These are phyloP conservation scores for Immersiporthe knoxdaviesiana DNA, from an alignment of 2,329 filamentous ascomycete genomes.

Conservation along the genomic window DNA sequence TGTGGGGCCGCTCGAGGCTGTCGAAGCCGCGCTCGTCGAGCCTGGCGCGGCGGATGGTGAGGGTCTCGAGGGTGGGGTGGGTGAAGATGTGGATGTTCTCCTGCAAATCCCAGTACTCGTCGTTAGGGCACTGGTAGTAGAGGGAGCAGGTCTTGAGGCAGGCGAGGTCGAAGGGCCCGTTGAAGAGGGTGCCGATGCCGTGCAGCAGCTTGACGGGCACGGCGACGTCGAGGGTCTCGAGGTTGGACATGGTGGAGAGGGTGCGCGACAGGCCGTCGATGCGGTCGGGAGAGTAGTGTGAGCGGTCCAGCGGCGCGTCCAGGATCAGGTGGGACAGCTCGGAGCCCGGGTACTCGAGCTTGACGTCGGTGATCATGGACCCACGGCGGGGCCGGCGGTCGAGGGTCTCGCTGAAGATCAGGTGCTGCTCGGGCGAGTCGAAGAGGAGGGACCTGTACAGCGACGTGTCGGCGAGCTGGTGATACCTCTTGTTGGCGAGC, in stretches of 20 bases:
- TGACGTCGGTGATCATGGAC: constrained; percentile 50
- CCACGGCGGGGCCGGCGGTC: constrained; percentile 50
- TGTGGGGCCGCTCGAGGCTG: constrained; percentile 50
- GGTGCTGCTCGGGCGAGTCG: constrained; percentile 50
- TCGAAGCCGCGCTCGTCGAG: constrained; percentile 53
- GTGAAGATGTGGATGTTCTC: constrained; percentile 57
- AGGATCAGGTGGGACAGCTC: constrained; percentile 48
- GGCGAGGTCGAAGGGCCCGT: constrained; percentile 54
- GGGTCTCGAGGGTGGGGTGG: constrained; percentile 51
- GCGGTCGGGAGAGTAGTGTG: constrained; percentile 39
- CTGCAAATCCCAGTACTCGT: constrained; percentile 54
- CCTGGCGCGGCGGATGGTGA: constrained; percentile 49
- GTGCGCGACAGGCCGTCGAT: constrained; percentile 51
- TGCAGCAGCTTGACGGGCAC: constrained; percentile 49
- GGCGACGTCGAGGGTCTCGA: constrained; percentile 50
- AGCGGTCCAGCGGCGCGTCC: constrained; percentile 41
- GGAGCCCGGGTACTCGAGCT: constrained; percentile 49
- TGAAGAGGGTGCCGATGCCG: constrained; percentile 53
- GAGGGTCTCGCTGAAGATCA: constrained; percentile 53
- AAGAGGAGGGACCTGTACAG: constrained; percentile 53
- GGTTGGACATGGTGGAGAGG: constrained; percentile 54
- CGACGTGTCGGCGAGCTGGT: constrained; percentile 50
- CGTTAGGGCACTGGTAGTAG: constrained; percentile 50
- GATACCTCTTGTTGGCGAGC: constrained; percentile 46
- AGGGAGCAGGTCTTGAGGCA: constrained; percentile 51